Evolutionary conservation across 441 rosid genomes (phyloP), one percentile per base, ranked within the genome.

Genomic region (Metrosideros polymorpha): DNA sequence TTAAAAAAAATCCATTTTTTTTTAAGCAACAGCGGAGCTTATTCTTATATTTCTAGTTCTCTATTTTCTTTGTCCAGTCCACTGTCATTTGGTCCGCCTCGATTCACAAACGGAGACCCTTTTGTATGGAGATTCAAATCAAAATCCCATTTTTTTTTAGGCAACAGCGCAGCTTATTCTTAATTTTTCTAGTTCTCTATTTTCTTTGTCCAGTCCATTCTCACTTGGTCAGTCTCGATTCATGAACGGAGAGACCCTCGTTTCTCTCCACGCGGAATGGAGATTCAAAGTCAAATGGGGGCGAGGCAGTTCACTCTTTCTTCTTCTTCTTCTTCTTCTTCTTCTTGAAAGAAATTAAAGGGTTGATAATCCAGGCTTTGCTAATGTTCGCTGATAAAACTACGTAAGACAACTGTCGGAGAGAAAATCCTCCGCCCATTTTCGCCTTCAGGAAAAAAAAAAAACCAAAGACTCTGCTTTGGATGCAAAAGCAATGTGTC

Each of bases 391-490:
- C 35, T 14, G 39, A 19, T 30, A 29, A n/a, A n/a, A n/a, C n/a
- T n/a, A n/a, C 18, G 52, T 4, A 52, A 18, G 24, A 17, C 17
- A 51, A 15, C 54, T 22, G 29, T 24, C 39, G 50, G 61, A 85
- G 10, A 61, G 30, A 19, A 51, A 43, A 13, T 55, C 75, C 55
- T 25, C 84, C 51, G 32, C 42, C 39, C 71, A 75, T 30, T 6
- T 66, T 89, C 85, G 91, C 14, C 1, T 89, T 88, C 83, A 87
- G 59, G 4, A 14, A 9, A 54, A 12, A 8, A 84, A 63, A 59
- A n/a, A n/a, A n/a, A n/a, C n/a, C n/a, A 35, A 3, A 66, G 12
- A 24, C 82, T n/a, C n/a, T n/a, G n/a, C n/a, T n/a, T n/a, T n/a
- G n/a, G n/a, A n/a, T n/a, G n/a, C n/a, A n/a, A n/a, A n/a, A n/a